Evolutionary conservation across 331 rosid species (phyloP).

Genomic region (Prunus yedoensis): DNA sequence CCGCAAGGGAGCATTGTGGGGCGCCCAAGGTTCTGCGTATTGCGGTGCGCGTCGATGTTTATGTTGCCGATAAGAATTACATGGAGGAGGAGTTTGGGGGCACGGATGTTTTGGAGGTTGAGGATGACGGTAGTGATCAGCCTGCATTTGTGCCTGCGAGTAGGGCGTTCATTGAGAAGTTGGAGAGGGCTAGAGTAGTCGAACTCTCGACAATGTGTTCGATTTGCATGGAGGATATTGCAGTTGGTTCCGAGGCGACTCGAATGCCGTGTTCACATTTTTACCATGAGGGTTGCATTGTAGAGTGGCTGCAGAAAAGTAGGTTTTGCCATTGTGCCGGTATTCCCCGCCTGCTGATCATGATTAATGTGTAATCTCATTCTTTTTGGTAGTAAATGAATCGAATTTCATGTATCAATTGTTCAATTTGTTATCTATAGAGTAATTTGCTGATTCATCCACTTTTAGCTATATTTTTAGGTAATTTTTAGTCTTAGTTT

Average conservation of each 20-base stretch:
- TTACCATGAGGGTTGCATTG: conserved; percentile 20
- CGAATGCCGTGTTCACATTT: conserved; percentile 18
- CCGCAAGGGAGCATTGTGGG: not conserved
- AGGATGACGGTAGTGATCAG: not conserved
- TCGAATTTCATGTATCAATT: no score
- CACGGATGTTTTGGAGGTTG: not conserved
- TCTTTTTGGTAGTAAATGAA: no score
- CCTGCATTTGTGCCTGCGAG: not conserved
- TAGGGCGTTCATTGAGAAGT: conserved; percentile 1
- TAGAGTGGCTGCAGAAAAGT: conserved; percentile 15
- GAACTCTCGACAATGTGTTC: not conserved
- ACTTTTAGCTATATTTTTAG: no score
- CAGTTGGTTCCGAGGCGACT: conserved; percentile 6
- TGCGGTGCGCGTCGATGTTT: not conserved
- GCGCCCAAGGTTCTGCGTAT: not conserved
- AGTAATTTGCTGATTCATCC: no score
- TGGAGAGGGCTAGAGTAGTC: conserved; percentile 14
- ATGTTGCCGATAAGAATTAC: not conserved
- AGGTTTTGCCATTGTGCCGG: conserved; percentile 16
- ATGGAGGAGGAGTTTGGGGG: not conserved
- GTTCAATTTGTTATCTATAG: no score
- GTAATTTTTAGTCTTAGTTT: no score
- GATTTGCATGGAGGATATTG: conserved; percentile 10
- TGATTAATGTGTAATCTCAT: no score
- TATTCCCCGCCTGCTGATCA: not conserved